A percentile compares a stretch with the other conserved stretches of the same genome.
Conservation (phyloP, 306 rosid genomes). For the Cucumis melo region DNA sequence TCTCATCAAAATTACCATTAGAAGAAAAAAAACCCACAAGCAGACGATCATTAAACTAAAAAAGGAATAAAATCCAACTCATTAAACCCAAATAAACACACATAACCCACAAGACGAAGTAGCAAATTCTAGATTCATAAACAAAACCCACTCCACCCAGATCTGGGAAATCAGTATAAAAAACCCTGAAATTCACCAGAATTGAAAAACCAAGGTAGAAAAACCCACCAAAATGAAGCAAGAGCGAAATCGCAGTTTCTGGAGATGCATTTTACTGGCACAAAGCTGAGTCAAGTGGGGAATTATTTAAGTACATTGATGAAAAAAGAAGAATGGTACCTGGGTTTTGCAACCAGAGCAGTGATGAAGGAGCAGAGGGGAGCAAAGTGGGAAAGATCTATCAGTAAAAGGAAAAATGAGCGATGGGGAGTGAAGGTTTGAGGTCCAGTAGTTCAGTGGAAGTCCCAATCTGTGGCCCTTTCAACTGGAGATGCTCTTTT, state of each 20-base stretch:
- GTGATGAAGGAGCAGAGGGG: neutral
- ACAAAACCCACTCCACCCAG: constrained; percentile 3
- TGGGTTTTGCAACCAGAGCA: neutral
- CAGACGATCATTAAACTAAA: neutral
- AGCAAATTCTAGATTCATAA: neutral
- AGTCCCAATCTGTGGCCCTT: constrained; percentile 3
- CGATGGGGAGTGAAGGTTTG: neutral
- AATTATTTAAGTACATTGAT: neutral
- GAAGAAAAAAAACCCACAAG: neutral
- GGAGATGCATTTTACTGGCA: neutral
- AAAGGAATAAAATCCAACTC: neutral
- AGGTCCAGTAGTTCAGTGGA: constrained; percentile 4
- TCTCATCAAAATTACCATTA: neutral
- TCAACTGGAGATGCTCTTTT: neutral
- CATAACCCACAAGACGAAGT: neutral
- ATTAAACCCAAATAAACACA: neutral
- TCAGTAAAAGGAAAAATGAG: neutral
- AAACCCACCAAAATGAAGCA: neutral
- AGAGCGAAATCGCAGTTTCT: neutral
- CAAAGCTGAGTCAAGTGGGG: neutral
- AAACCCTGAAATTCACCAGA: neutral
- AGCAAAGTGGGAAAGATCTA: neutral
- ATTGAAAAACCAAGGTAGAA: neutral
- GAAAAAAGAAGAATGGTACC: neutral
- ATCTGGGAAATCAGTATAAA: constrained; percentile 3